Evolutionary conservation across 2,329 filamentous ascomycete genomes (phyloP).

Genomic region (Gyromitra esculenta): DNA sequence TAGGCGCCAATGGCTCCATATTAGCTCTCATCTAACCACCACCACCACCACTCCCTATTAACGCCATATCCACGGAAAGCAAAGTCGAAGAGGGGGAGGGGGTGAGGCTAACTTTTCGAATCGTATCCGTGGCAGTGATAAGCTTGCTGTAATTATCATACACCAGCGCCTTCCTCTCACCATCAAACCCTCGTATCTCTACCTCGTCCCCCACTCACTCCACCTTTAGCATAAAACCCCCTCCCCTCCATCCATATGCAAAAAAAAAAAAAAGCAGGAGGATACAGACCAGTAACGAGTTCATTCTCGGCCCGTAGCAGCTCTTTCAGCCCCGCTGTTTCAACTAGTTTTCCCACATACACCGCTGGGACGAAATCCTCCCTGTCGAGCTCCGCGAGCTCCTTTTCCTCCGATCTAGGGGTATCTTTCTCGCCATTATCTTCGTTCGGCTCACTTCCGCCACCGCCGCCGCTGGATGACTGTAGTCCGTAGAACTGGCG

Average conservation of each 20-base stretch:
- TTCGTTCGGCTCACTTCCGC: conserved; percentile 52
- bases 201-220: conserved; percentile 34
- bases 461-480: conserved; percentile 61
- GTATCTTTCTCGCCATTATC: conserved; percentile 9
- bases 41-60: background rate
- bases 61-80: conserved; percentile 6
- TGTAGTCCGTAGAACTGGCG: conserved; percentile 95
- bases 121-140: conserved; percentile 95
- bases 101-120: conserved; percentile 70
- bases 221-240: background rate
- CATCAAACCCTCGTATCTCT: conserved; percentile 89
- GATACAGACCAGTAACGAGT: conserved; percentile 68
- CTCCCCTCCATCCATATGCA: too few species aligned
- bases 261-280: conserved; percentile 30
- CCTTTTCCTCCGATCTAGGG: conserved; percentile 42
- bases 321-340: conserved; percentile 72
- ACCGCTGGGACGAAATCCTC: conserved; percentile 77
- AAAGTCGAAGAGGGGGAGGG: background rate
- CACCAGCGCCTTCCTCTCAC: conserved; percentile 94
- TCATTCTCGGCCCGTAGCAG: conserved; percentile 76
- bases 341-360: conserved; percentile 72
- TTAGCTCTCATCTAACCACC: conserved; percentile 73
- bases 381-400: conserved; percentile 67
- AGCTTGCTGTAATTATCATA: conserved; percentile 99
- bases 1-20: conserved; percentile 81